phyloP scores from a whole-genome alignment of 1,139 yeast genomes.

The Blastobotrys elegans region DNA sequence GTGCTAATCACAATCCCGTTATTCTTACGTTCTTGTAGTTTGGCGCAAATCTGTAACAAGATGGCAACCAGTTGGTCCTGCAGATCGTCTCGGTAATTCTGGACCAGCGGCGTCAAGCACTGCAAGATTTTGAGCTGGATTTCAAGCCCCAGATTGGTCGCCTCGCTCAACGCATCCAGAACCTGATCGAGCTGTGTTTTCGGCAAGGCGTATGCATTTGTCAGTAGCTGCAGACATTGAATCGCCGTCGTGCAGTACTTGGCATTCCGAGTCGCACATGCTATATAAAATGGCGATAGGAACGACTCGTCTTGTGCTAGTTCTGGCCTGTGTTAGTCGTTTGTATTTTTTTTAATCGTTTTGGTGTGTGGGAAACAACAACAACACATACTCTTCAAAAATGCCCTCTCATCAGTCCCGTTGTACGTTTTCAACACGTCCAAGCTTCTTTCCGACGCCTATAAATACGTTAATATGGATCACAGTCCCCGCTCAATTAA shows the following conservation, averaged over 20 bases:
- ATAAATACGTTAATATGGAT: too few relatives aligned
- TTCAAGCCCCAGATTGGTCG: conserved; percentile 72
- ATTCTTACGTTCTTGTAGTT: conserved; percentile 63
- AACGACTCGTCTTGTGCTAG: conserved; percentile 47
- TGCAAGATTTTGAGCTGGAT: conserved; percentile 86
- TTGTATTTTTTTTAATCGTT: neutral
- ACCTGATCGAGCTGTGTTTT: conserved; percentile 48
- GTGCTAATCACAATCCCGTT: conserved; percentile 81
- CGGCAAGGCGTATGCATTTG: conserved; percentile 49
- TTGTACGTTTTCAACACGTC: conserved; percentile 41
- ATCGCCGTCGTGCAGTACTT: conserved; percentile 69
- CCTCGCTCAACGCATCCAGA: conserved; percentile 63
- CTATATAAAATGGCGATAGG: conserved; percentile 62
- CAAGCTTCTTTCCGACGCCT: conserved; percentile 60
- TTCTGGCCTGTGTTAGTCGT: conserved; percentile 18
- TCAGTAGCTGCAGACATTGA: conserved; percentile 60
- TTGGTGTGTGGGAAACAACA: neutral
- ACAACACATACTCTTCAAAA: conserved; percentile 28
- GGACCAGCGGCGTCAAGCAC: conserved; percentile 69
- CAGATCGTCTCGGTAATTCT: conserved; percentile 52
- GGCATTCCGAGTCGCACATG: conserved; percentile 70
- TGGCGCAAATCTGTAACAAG: conserved; percentile 64
- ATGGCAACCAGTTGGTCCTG: conserved; percentile 54
- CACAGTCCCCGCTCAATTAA: too few relatives aligned
- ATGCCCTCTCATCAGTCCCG: conserved; percentile 28